Evolutionary conservation across 768 basidiomycete genomes (phyloP).

Genomic region (Megacollybia marginata): DNA sequence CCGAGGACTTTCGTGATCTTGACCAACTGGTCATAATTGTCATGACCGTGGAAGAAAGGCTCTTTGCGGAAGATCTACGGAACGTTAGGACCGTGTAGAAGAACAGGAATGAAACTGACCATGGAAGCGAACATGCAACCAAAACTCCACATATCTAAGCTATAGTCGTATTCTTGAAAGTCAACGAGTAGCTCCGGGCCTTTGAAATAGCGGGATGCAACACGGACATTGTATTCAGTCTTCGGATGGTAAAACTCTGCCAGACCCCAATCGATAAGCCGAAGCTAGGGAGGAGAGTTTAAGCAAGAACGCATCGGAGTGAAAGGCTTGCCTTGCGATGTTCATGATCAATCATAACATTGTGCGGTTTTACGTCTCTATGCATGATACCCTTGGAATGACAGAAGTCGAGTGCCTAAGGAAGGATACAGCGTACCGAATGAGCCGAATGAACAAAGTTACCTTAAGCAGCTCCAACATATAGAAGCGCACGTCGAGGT

Average conservation of each 20-base stretch:
- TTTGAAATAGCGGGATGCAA: constrained; percentile 97
- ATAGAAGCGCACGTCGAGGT: constrained; percentile 94
- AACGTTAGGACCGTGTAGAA: constrained; percentile 4
- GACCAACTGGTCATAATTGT: constrained; percentile 97
- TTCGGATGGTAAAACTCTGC: constrained; percentile 98
- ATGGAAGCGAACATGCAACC: constrained; percentile 99
- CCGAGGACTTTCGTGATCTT: constrained; percentile 98
- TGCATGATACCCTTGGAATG: constrained; percentile 99
- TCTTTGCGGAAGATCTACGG: constrained; percentile 95
- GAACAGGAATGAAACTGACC: constrained; percentile 40
- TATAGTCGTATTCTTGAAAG: constrained; percentile 98
- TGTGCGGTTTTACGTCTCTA: constrained; percentile 96
- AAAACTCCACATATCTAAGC: constrained; percentile 97
- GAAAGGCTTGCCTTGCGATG: constrained; percentile 67
- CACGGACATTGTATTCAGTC: constrained; percentile 96
- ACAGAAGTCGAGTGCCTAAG: constrained; percentile 89
- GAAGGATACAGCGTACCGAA: constrained; percentile 9
- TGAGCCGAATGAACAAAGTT: constrained; percentile 5
- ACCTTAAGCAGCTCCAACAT: constrained; percentile 95
- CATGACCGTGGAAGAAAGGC: constrained; percentile 98
- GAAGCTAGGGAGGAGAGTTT: constrained; percentile 45
- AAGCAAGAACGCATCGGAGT: constrained; percentile 1
- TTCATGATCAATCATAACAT: constrained; percentile 99
- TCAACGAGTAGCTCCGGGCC: constrained; percentile 95
- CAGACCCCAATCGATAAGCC: constrained; percentile 97